Conservation (phyloP, 306 rosid genomes). For the Potentilla sterilis region DNA sequence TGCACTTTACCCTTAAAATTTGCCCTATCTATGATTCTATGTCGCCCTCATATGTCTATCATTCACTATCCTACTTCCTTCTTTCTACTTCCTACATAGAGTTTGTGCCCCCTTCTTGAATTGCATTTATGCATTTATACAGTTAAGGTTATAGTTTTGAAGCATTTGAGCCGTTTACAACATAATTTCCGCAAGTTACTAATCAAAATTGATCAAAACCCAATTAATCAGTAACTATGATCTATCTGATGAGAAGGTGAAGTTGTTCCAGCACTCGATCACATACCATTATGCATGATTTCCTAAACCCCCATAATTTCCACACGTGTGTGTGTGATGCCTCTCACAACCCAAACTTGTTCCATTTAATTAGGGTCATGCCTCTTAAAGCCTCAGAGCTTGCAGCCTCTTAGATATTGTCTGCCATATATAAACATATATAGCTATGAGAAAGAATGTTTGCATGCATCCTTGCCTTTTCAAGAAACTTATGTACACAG, state of each 20-base stretch:
- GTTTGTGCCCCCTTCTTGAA: not conserved
- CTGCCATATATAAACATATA: too few relatives aligned
- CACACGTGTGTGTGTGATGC: not conserved
- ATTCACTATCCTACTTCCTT: not conserved
- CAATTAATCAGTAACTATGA: not conserved
- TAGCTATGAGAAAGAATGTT: not conserved
- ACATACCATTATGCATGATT: not conserved
- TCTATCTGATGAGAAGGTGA: not conserved
- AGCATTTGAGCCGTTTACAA: not conserved
- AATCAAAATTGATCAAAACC: not conserved
- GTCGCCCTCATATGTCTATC: not conserved
- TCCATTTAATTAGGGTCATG: not conserved
- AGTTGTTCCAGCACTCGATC: not conserved
- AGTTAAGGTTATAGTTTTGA: not conserved
- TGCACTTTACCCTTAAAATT: slow-evolving; percentile 2
- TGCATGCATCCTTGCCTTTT: not conserved
- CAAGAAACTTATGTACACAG: not conserved
- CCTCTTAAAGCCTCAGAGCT: not conserved
- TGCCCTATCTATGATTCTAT: not conserved
- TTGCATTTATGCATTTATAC: not conserved
- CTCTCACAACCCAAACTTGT: not conserved
- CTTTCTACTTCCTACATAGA: not conserved
- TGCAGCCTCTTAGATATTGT: not conserved
- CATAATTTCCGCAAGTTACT: not conserved
- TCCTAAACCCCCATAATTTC: not conserved